These are phyloP conservation scores for Abrus precatorius DNA, from an alignment of 306 rosid species.

Conservation along the genomic window DNA sequence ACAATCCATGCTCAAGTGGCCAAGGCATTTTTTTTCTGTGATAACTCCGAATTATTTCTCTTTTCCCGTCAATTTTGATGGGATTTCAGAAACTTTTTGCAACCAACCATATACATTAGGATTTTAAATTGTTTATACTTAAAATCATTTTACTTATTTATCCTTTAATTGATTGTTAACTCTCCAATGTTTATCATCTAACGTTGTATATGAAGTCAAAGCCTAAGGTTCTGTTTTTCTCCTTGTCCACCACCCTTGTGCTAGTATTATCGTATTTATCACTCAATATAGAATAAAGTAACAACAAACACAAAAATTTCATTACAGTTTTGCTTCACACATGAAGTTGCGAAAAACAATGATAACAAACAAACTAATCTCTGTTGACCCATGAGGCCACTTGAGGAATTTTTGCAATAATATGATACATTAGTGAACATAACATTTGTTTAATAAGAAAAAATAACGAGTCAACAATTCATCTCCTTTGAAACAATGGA, in stretches of 20 bases:
- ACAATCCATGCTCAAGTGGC: slow-evolving; percentile 52
- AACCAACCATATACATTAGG: slow-evolving; percentile 22
- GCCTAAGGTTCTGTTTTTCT: slow-evolving; percentile 6
- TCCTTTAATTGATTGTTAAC: no score
- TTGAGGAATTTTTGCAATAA: neutral
- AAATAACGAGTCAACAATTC: neutral
- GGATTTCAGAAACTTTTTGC: slow-evolving; percentile 9
- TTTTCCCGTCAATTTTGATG: slow-evolving; percentile 14
- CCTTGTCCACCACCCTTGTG: slow-evolving; percentile 32
- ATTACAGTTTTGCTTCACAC: neutral
- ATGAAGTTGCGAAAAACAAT: neutral
- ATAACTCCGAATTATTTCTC: slow-evolving; percentile 45
- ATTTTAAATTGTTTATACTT: no score
- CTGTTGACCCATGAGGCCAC: neutral
- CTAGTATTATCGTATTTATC: slow-evolving; percentile 31
- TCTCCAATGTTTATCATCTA: no score
- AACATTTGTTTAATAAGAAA: neutral
- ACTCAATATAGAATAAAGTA: slow-evolving; percentile 37
- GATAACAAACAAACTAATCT: neutral
- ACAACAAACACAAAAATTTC: slow-evolving; percentile 17
- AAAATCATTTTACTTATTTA: no score
- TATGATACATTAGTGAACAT: neutral
- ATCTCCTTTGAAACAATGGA: neutral
- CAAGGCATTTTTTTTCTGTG: slow-evolving; percentile 36
- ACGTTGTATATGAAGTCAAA: neutral